These are phyloP conservation scores for Gautieria morchelliformis DNA, from an alignment of 768 basidiomycete species.

Conservation along the genomic window DNA sequence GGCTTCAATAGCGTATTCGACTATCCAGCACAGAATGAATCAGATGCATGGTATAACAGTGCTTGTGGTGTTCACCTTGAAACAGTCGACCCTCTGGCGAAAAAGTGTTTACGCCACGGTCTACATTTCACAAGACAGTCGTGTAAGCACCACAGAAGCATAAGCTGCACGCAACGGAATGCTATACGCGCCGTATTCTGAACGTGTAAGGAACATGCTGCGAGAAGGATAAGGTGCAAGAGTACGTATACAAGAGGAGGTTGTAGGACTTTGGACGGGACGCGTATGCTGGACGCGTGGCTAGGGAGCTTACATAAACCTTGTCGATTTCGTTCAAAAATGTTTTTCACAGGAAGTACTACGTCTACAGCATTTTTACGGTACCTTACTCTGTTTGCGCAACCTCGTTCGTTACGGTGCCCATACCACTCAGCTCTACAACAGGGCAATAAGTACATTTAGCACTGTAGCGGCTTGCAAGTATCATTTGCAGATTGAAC, in stretches of 20 bases:
- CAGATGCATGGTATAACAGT: not conserved
- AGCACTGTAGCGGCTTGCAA: too few relatives aligned
- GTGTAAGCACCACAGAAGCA: not conserved
- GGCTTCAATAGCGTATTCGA: slow-evolving; percentile 99
- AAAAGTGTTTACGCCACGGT: slow-evolving; percentile 98
- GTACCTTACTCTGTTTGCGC: too few relatives aligned
- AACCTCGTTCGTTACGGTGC: too few relatives aligned
- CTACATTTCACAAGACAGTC: slow-evolving; percentile 27
- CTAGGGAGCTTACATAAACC: not conserved
- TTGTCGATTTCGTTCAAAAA: too few relatives aligned
- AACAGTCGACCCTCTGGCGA: slow-evolving; percentile 97
- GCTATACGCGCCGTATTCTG: slow-evolving; percentile 67
- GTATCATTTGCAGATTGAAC: too few relatives aligned
- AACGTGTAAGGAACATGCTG: slow-evolving; percentile 88
- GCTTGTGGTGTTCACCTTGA: slow-evolving; percentile 55
- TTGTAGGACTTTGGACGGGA: not conserved
- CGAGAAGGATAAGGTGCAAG: not conserved
- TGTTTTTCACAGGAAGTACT: too few relatives aligned
- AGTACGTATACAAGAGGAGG: not conserved
- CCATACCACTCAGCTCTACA: too few relatives aligned
- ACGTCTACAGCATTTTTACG: too few relatives aligned
- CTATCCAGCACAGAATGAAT: slow-evolving; percentile 30
- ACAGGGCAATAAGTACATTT: too few relatives aligned
- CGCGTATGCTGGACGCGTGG: not conserved
- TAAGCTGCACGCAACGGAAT: not conserved